phyloP scores from a whole-genome alignment of 2,329 filamentous ascomycete species.

The Mariannaea elegans region DNA sequence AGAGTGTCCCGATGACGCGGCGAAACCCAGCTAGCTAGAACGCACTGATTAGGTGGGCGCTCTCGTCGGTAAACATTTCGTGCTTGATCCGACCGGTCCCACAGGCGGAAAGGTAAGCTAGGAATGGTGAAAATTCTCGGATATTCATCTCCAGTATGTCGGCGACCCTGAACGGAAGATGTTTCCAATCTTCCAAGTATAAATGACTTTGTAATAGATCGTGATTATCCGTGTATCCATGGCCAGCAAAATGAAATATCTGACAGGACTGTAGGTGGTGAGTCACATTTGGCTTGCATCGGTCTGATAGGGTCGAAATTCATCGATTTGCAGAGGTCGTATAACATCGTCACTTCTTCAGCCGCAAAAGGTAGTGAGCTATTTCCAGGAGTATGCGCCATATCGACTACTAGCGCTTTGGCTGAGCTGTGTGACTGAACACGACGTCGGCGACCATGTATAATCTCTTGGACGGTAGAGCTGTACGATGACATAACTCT shows the following conservation, averaged over 20 bases:
- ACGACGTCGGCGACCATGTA: not conserved
- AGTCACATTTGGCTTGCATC: not conserved
- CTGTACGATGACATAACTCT: not conserved
- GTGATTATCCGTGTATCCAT: not conserved
- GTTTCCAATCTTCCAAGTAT: not conserved
- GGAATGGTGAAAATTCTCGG: not conserved
- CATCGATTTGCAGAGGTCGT: not conserved
- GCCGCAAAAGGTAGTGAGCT: not conserved
- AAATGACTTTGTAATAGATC: not conserved
- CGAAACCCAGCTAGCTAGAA: not conserved
- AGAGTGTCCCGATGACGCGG: not conserved
- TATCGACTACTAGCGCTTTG: not conserved
- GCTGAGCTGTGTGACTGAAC: not conserved
- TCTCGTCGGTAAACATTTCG: not conserved
- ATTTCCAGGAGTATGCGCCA: not conserved
- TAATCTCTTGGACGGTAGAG: not conserved
- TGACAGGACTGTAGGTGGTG: not conserved
- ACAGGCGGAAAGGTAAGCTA: not conserved
- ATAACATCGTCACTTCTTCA: not conserved
- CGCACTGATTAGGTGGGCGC: not conserved
- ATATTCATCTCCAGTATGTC: not conserved
- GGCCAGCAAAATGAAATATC: not conserved
- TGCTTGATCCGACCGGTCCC: not conserved
- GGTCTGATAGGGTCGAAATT: not conserved
- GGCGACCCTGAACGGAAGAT: not conserved